phyloP scores from a whole-genome alignment of 305 asterid genomes.

The Solanum hybrid region DNA sequence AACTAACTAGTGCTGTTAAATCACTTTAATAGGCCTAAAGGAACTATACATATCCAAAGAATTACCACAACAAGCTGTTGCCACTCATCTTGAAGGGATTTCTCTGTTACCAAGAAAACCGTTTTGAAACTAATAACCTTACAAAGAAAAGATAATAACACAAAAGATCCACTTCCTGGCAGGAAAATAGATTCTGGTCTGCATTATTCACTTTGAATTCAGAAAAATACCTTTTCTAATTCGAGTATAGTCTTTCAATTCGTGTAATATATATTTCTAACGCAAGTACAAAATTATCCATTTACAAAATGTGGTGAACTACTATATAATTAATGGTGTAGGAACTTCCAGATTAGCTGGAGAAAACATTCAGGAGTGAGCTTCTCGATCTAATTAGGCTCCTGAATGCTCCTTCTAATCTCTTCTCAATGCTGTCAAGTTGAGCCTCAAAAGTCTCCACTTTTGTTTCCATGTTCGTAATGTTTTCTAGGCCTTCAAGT shows the following conservation, averaged over 20 bases:
- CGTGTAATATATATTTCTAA: background rate
- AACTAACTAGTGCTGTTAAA: background rate
- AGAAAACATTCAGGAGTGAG: background rate
- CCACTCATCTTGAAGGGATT: background rate
- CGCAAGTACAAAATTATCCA: background rate
- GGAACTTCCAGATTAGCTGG: background rate
- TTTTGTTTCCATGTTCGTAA: background rate
- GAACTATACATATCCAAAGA: background rate
- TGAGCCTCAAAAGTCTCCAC: background rate
- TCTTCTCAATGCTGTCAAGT: background rate
- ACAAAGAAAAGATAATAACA: background rate
- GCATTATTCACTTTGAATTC: background rate
- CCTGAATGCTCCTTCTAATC: background rate
- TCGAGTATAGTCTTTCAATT: background rate
- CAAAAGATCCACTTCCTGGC: background rate
- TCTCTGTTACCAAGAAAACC: background rate
- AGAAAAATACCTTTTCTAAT: background rate
- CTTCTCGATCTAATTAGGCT: conserved; percentile 1
- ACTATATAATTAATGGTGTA: background rate
- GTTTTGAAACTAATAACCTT: background rate
- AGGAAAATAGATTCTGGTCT: background rate
- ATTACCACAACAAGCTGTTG: background rate
- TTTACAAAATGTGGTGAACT: background rate
- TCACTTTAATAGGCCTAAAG: background rate
- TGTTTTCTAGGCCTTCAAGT: background rate